These are phyloP conservation scores for Hypomyces rosellus DNA, from an alignment of 2,329 filamentous ascomycete species.

Conservation along the genomic window DNA sequence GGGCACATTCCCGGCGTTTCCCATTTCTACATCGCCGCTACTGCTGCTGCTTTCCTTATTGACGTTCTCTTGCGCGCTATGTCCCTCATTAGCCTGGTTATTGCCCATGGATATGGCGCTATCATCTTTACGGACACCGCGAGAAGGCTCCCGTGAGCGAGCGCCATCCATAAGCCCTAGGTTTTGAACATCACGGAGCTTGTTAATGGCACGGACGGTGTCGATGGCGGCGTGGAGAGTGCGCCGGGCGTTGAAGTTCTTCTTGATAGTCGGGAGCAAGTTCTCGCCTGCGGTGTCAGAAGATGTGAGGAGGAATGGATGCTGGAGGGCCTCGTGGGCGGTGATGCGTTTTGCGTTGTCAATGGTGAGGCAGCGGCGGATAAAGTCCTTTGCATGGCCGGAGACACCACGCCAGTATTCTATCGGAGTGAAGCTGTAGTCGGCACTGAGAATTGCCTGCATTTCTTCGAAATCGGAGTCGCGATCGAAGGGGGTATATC, in stretches of 20 bases:
- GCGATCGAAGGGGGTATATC: slow-evolving; percentile 96
- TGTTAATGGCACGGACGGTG: slow-evolving; percentile 65
- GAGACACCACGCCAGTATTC: slow-evolving; percentile 98
- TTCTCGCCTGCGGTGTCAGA: slow-evolving; percentile 50
- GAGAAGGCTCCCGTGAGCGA: slow-evolving; percentile 43
- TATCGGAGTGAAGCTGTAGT: slow-evolving; percentile 89
- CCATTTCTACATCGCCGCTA: slow-evolving; percentile 43
- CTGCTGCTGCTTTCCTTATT: slow-evolving; percentile 9
- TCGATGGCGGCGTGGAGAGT: slow-evolving; percentile 66
- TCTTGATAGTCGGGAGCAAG: slow-evolving; percentile 62
- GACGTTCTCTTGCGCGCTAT: slow-evolving; percentile 36
- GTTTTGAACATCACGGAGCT: slow-evolving; percentile 57
- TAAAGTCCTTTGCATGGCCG: slow-evolving; percentile 80
- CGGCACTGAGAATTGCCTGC: slow-evolving; percentile 94
- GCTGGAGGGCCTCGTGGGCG: slow-evolving; percentile 68
- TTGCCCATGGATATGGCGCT: slow-evolving; percentile 36
- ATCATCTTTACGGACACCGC: slow-evolving; percentile 35
- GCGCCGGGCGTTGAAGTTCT: slow-evolving; percentile 66
- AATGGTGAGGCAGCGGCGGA: slow-evolving; percentile 83
- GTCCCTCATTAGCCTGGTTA: slow-evolving; percentile 41
- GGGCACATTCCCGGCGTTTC: slow-evolving; percentile 37
- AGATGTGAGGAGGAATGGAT: slow-evolving; percentile 54
- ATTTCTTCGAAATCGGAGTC: slow-evolving; percentile 98
- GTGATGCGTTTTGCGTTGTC: slow-evolving; percentile 85
- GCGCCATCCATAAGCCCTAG: slow-evolving; percentile 55